phyloP scores from a whole-genome alignment of 108 stramenopile species.

The Conticribra guillardii region DNA sequence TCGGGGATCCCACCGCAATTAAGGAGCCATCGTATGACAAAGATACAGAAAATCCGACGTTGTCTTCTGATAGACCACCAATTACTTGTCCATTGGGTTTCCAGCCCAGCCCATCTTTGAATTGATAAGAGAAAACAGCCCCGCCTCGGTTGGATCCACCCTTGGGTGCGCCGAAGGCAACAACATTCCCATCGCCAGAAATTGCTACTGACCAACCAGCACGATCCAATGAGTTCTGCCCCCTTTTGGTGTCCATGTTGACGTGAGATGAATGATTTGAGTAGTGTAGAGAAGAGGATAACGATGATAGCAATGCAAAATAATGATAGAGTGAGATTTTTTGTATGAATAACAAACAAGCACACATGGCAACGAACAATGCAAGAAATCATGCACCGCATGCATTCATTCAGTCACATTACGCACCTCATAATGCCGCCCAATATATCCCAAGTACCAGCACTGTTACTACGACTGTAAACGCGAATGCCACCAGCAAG shows the following conservation, averaged over 20 bases:
- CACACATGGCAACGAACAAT: too few relatives aligned
- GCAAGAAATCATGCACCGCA: too few relatives aligned
- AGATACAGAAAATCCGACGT: constrained; percentile 26
- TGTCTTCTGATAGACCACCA: constrained; percentile 2
- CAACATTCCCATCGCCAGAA: constrained; percentile 27
- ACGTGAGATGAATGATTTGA: neutral
- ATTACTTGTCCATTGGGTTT: constrained; percentile 8
- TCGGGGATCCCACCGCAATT: constrained; percentile 24
- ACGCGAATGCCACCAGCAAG: constrained; percentile 29
- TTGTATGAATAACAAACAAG: too few relatives aligned
- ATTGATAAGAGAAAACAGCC: constrained; percentile 19
- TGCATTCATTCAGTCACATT: too few relatives aligned
- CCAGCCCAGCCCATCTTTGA: constrained; percentile 13
- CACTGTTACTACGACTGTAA: constrained; percentile 3
- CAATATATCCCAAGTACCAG: neutral
- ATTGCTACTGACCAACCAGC: constrained; percentile 17
- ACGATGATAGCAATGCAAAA: too few relatives aligned
- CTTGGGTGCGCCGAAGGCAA: constrained; percentile 27
- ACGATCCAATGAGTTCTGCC: constrained; percentile 1
- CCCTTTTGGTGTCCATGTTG: constrained; percentile 7
- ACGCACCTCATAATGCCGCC: constrained; percentile 26
- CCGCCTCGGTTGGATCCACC: constrained; percentile 26
- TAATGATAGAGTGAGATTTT: too few relatives aligned
- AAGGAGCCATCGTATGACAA: constrained; percentile 4
- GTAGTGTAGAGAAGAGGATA: too few relatives aligned